phyloP scores from a whole-genome alignment of 768 basidiomycete genomes.

The Termitomyces sp. region DNA sequence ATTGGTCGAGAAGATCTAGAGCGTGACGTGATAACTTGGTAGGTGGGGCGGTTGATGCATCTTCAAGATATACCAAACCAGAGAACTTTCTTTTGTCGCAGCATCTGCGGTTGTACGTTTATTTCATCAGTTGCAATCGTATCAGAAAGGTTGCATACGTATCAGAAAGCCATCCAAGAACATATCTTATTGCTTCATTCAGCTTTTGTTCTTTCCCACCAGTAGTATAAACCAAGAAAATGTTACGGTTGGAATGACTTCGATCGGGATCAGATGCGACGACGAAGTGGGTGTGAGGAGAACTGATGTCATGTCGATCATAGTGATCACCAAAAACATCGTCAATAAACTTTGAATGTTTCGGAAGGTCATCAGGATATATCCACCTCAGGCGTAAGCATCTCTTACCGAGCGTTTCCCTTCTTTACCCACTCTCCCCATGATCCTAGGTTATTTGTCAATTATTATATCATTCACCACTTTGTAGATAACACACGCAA shows the following conservation, averaged over 20 bases:
- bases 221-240: slow-evolving; percentile 6
- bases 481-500: slow-evolving; percentile 2
- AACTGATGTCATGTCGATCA: neutral
- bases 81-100: slow-evolving; percentile 6
- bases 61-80: slow-evolving; percentile 11
- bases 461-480: neutral
- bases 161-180: slow-evolving; percentile 9
- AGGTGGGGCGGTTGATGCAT: neutral
- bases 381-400: neutral
- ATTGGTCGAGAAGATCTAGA: slow-evolving; percentile 7
- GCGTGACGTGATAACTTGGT: slow-evolving; percentile 1
- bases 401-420: slow-evolving; percentile 6
- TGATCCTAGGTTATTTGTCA: slow-evolving; percentile 2
- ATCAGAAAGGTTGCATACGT: slow-evolving; percentile 1
- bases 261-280: slow-evolving; percentile 3
- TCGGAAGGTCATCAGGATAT: neutral
- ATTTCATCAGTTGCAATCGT: neutral
- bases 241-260: neutral
- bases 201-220: slow-evolving; percentile 8
- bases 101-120: neutral
- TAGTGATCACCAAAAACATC: slow-evolving; percentile 1
- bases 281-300: slow-evolving; percentile 2
- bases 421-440: slow-evolving; percentile 6
- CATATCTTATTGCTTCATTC: slow-evolving; percentile 2
- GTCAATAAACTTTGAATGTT: slow-evolving; percentile 4